Conservation (phyloP, 139 green algal genomes). For the Micromonas commoda region DNA sequence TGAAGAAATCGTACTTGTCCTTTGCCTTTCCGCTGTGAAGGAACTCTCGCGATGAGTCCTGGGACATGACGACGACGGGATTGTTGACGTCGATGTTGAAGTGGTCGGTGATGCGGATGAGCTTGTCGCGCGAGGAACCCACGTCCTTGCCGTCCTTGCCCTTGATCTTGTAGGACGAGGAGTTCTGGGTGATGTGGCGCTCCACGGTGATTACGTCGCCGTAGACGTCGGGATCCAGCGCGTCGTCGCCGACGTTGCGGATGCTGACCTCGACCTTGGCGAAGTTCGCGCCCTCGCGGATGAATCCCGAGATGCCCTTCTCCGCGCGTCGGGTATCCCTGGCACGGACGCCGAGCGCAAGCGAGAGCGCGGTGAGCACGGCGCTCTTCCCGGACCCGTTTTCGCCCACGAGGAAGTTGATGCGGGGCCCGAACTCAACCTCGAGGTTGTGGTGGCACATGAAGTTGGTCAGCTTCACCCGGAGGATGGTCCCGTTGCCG, state of each 20-base stretch:
- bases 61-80: constrained; percentile 42
- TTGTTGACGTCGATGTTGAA: constrained; percentile 46
- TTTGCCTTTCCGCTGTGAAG: constrained; percentile 34
- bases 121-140: constrained; percentile 7
- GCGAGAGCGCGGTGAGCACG: constrained; percentile 39
- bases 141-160: neutral
- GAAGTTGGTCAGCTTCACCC: constrained; percentile 41
- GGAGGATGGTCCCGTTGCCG: constrained; percentile 17
- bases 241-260: constrained; percentile 39
- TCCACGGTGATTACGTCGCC: constrained; percentile 40
- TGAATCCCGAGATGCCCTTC: constrained; percentile 23
- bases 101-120: constrained; percentile 30
- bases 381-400: constrained; percentile 49
- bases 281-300: neutral
- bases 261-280: constrained; percentile 33
- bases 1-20: constrained; percentile 46
- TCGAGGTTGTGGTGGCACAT: constrained; percentile 43
- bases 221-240: constrained; percentile 41
- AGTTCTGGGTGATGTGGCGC: neutral
- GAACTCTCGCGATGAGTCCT: constrained; percentile 44
- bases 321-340: constrained; percentile 28
- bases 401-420: constrained; percentile 48
- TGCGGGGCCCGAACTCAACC: constrained; percentile 38
- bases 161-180: constrained; percentile 10
- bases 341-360: constrained; percentile 37